phyloP scores from a whole-genome alignment of 139 green algal species.

The Asterochloris erici region DNA sequence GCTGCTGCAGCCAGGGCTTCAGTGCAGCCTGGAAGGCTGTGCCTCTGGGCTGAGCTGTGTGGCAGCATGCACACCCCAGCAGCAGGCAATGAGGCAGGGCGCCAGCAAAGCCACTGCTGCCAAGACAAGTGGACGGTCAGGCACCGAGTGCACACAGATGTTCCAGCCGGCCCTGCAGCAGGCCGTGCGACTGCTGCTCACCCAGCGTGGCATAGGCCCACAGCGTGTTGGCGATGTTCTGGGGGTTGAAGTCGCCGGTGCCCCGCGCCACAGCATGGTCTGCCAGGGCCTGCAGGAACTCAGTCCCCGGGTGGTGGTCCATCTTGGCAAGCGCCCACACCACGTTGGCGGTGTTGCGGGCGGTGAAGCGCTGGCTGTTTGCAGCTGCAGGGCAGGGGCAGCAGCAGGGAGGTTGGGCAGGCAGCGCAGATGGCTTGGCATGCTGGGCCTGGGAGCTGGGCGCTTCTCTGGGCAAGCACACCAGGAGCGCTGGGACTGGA shows the following conservation, averaged over 20 bases:
- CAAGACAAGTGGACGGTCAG: too few species aligned
- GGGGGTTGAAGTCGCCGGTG: slow-evolving; percentile 20
- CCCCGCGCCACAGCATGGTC: slow-evolving; percentile 1
- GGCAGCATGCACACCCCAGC: not conserved
- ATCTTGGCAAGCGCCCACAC: slow-evolving; percentile 54
- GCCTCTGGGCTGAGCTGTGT: not conserved
- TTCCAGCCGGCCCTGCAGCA: too few species aligned
- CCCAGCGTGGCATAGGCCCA: slow-evolving; percentile 39
- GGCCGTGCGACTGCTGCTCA: not conserved
- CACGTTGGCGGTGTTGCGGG: slow-evolving; percentile 49
- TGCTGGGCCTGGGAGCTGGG: not conserved
- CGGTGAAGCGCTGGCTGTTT: slow-evolving; percentile 22
- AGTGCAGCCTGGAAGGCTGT: not conserved
- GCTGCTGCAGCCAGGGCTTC: not conserved
- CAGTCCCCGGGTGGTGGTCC: slow-evolving; percentile 33
- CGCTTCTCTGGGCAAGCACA: not conserved
- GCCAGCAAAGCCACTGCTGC: not conserved
- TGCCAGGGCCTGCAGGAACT: slow-evolving; percentile 29
- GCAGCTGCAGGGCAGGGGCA: slow-evolving; percentile 5
- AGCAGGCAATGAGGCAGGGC: not conserved
- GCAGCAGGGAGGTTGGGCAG: not conserved
- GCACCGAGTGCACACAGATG: too few species aligned
- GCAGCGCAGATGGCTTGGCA: too few species aligned
- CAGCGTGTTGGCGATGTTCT: slow-evolving; percentile 33
- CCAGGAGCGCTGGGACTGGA: too few species aligned